These are phyloP conservation scores for Acidomyces sp. DNA, from an alignment of 495 filamentous ascomycete species.

Conservation along the genomic window DNA sequence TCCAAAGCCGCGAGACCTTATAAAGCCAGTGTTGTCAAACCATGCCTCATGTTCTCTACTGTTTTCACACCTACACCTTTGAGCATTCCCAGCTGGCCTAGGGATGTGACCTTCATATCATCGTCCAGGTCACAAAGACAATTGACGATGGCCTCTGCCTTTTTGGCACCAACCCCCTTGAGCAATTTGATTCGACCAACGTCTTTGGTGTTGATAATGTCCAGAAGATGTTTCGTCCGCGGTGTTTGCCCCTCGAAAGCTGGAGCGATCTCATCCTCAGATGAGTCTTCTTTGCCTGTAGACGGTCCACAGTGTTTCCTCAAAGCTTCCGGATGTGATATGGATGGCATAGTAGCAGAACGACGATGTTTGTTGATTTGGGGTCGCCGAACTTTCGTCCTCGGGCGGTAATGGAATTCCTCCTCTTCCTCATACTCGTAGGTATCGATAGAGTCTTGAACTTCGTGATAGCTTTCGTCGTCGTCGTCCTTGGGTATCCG, in stretches of 20 bases:
- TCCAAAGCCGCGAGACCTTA: too few relatives aligned
- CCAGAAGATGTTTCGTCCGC: constrained; percentile 55
- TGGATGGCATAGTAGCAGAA: constrained; percentile 14
- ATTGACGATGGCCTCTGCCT: constrained; percentile 49
- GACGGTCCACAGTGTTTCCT: constrained; percentile 11
- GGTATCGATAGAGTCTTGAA: constrained; percentile 12
- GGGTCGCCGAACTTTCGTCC: constrained; percentile 26
- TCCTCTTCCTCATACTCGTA: constrained; percentile 17
- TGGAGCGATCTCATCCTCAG: constrained; percentile 15
- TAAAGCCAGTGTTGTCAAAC: constrained; percentile 14
- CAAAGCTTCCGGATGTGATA: constrained; percentile 14
- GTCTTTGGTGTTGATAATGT: constrained; percentile 78
- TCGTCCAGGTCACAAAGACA: constrained; percentile 37
- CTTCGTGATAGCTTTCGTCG: constrained; percentile 29
- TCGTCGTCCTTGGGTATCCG: constrained; percentile 24
- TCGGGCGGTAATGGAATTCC: constrained; percentile 32
- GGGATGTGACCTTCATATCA: constrained; percentile 33
- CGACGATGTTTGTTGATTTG: constrained; percentile 22
- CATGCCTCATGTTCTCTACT: constrained; percentile 39
- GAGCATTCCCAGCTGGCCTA: constrained; percentile 41
- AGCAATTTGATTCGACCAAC: constrained; percentile 50
- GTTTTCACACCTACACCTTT: constrained; percentile 47
- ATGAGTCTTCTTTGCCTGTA: not conserved
- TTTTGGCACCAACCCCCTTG: constrained; percentile 57
- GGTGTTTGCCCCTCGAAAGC: constrained; percentile 39